Conservation (phyloP, 208 protist genomes). For the Leishmania major region DNA sequence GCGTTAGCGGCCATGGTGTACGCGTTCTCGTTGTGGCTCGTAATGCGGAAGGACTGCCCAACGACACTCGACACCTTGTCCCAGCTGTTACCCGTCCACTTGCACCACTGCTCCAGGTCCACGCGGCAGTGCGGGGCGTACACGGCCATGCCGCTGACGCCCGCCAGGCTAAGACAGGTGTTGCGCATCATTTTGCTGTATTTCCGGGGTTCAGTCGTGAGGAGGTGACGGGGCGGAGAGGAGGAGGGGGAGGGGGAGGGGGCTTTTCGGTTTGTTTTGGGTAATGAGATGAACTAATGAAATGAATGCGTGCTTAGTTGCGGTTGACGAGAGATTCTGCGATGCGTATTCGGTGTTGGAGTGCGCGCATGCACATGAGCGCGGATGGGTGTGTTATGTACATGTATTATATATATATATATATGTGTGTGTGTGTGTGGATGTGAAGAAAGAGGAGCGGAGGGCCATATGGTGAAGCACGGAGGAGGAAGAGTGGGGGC, state of each 20-base stretch:
- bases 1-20: slow-evolving; percentile 93
- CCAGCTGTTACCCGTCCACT: slow-evolving; percentile 92
- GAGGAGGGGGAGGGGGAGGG: not conserved
- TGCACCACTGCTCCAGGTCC: slow-evolving; percentile 85
- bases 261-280: not conserved
- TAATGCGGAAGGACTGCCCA: slow-evolving; percentile 88
- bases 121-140: slow-evolving; percentile 87
- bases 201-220: not conserved
- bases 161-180: slow-evolving; percentile 47
- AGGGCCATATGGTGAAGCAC: not conserved
- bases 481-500: not conserved
- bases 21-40: slow-evolving; percentile 83
- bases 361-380: not conserved
- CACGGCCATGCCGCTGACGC: slow-evolving; percentile 86
- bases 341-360: not conserved
- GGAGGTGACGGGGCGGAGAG: not conserved
- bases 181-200: slow-evolving; percentile 54
- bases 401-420: too few species aligned
- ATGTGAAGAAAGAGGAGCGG: not conserved
- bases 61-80: slow-evolving; percentile 89
- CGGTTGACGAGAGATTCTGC: not conserved
- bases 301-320: not conserved
- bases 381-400: not conserved
- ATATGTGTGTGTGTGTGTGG: not conserved
- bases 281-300: slow-evolving; percentile 15